Evolutionary conservation across 2,329 filamentous ascomycete species (phyloP), one percentile per base, ranked within the genome.

Genomic region (Ophiostoma montium): DNA sequence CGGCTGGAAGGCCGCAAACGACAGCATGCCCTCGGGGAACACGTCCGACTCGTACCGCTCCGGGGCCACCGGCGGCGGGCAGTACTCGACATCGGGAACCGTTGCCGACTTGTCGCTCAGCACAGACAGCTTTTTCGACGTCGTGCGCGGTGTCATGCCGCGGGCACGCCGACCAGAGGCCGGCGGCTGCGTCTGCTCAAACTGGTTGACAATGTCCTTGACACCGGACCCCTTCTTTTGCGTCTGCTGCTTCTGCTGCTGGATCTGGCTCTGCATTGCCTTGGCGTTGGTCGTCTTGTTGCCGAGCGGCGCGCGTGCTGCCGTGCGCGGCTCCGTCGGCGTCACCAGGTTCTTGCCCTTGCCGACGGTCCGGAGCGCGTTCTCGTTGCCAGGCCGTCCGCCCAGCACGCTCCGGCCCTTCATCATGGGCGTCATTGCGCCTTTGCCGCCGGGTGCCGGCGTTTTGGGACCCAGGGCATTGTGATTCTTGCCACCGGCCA

Each of bases 201-300:
- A 65, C 51, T 80, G 77, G 44, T 74, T 71, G 36, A 74, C 70
- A 19, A 71, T 69, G 51, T 68, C 69, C 58, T 80, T 82, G 31
- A 75, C 80, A 30, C 76, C 80, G 31, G 16, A 9, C 12, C 76
- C 18, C 31, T n/a, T 23, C n/a, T 36, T 13, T 36, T 23, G 15
- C 27, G 10, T 36, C 41, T 47, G 51, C 23, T 53, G 50, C 23
- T 46, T 35, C 38, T 47, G 50, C 32, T 52, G 50, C 7, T 47
- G 15, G 15, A 44, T 33, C 76, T 70, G 57, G 3, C 16, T 15
- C 42, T 44, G 42, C 42, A 44, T 18, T 10, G 61, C 61, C 52
- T 94, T 96, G 48, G 86, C 87, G 64, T 98, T 98, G 47, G 92
- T 96, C 1, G 90, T 96, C 67, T 98, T 98, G 72, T 86, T 83